phyloP scores from a whole-genome alignment of 108 stramenopile genomes.

The Cyclotella kingstonii region DNA sequence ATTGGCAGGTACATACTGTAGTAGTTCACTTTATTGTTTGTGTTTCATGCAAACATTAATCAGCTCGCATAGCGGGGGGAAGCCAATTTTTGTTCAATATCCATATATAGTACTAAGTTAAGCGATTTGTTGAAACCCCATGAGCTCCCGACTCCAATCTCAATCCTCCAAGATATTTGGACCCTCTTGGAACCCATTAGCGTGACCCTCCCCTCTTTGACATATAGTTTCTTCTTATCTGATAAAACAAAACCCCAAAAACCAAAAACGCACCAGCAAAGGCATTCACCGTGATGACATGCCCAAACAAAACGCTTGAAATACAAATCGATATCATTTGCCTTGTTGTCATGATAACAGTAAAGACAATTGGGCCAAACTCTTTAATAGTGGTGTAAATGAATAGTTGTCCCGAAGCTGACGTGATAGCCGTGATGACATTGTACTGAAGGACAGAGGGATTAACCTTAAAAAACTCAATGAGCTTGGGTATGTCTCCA shows the following conservation, averaged over 20 bases:
- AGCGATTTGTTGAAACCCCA: too few species aligned
- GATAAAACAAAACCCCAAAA: conserved; percentile 93
- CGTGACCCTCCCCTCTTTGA: conserved; percentile 39
- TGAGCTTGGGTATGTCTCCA: conserved; percentile 89
- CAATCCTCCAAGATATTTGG: too few species aligned
- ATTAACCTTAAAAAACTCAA: conserved; percentile 88
- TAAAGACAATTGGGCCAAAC: conserved; percentile 88
- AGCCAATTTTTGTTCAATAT: too few species aligned
- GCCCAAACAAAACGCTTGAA: conserved; percentile 89
- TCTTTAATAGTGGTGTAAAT: conserved; percentile 88
- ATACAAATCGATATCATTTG: conserved; percentile 95
- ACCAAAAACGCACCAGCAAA: conserved; percentile 87
- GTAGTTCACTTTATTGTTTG: too few species aligned
- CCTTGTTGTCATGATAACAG: conserved; percentile 97
- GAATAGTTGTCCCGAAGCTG: conserved; percentile 92
- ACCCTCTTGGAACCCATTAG: too few species aligned
- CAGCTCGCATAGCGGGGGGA: too few species aligned
- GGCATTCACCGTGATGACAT: conserved; percentile 71
- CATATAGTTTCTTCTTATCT: conserved; percentile 80
- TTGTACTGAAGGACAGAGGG: conserved; percentile 86
- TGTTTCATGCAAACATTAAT: too few species aligned
- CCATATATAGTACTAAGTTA: too few species aligned
- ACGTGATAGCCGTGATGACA: conserved; percentile 92
- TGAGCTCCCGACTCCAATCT: too few species aligned
- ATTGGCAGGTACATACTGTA: too few species aligned